phyloP scores from a whole-genome alignment of 169 alveolate genomes.

The Eimeria tenella region DNA sequence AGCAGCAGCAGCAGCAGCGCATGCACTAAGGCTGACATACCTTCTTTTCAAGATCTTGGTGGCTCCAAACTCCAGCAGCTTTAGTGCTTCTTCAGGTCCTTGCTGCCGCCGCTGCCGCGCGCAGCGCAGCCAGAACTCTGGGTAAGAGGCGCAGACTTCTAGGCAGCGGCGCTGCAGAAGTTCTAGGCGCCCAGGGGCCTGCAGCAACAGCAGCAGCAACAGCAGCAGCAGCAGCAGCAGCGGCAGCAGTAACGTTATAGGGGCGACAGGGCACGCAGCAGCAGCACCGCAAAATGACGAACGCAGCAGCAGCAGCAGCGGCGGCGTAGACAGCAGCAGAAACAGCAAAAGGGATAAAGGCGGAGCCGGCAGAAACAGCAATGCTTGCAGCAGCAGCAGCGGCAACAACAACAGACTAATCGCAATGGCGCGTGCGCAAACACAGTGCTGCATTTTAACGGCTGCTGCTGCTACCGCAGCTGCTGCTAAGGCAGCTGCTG shows the following conservation, averaged over 20 bases:
- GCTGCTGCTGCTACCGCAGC: too few relatives aligned
- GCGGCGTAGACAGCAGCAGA: not conserved
- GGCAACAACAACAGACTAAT: not conserved
- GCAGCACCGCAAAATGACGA: not conserved
- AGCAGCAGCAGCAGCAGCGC: not conserved
- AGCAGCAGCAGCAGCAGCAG: not conserved
- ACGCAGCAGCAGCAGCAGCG: not conserved
- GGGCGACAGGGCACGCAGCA: not conserved
- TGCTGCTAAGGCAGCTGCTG: too few relatives aligned
- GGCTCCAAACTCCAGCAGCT: slow-evolving; percentile 69
- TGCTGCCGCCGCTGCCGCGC: slow-evolving; percentile 8
- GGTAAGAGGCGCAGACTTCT: slow-evolving; percentile 78
- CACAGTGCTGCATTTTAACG: too few relatives aligned
- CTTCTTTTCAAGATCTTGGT: slow-evolving; percentile 57
- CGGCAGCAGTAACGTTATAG: not conserved
- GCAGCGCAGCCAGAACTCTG: slow-evolving; percentile 77
- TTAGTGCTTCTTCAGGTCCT: slow-evolving; percentile 5
- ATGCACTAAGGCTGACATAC: not conserved
- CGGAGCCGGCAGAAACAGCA: not conserved
- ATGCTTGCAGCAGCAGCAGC: not conserved
- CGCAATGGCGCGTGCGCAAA: not conserved
- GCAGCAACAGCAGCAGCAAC: slow-evolving; percentile 30
- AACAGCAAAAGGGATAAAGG: not conserved
- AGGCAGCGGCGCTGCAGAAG: slow-evolving; percentile 75
- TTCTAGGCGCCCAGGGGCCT: slow-evolving; percentile 65